Conservation (phyloP, 441 rosid genomes). For the Corymbia citriodora region DNA sequence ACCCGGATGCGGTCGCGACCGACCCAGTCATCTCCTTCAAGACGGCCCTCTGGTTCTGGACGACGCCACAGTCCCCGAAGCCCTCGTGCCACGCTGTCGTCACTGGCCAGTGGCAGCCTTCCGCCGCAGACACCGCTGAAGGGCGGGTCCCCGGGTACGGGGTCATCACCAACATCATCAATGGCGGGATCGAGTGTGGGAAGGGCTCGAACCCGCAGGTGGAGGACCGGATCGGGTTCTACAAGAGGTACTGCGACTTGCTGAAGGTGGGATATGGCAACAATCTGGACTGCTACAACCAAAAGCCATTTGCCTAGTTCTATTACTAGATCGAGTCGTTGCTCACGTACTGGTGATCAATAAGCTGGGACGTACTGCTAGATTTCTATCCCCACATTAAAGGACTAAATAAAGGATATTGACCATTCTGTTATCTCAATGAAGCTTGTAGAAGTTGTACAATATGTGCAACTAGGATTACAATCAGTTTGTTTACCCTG, state of each 20-base stretch:
- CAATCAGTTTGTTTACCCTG: not conserved
- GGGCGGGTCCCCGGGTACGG: slow-evolving; percentile 53
- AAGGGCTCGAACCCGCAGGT: slow-evolving; percentile 15
- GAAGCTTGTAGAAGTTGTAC: not conserved
- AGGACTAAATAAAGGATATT: not conserved
- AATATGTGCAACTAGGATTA: not conserved
- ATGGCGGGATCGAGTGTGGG: slow-evolving; percentile 35
- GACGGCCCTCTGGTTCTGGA: slow-evolving; percentile 64
- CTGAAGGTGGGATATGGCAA: slow-evolving; percentile 23
- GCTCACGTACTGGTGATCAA: not conserved
- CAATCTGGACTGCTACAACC: slow-evolving; percentile 29
- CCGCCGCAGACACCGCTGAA: slow-evolving; percentile 22
- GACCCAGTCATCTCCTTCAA: slow-evolving; percentile 43
- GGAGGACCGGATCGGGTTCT: slow-evolving; percentile 29
- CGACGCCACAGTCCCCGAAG: slow-evolving; percentile 48
- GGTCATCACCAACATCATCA: slow-evolving; percentile 37
- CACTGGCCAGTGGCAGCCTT: slow-evolving; percentile 34
- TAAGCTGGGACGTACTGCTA: not conserved
- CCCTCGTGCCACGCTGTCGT: slow-evolving; percentile 54
- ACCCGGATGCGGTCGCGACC: slow-evolving; percentile 42
- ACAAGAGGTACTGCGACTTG: slow-evolving; percentile 31
- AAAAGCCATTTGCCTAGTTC: slow-evolving; percentile 33
- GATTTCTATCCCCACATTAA: not conserved
- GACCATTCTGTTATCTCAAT: not conserved
- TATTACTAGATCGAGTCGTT: not conserved